A percentile compares a stretch with the other conserved stretches of the same genome.
Evolutionary conservation across 176 grass and related monocot genomes (phyloP).

Genomic region (Lolium perenne): DNA sequence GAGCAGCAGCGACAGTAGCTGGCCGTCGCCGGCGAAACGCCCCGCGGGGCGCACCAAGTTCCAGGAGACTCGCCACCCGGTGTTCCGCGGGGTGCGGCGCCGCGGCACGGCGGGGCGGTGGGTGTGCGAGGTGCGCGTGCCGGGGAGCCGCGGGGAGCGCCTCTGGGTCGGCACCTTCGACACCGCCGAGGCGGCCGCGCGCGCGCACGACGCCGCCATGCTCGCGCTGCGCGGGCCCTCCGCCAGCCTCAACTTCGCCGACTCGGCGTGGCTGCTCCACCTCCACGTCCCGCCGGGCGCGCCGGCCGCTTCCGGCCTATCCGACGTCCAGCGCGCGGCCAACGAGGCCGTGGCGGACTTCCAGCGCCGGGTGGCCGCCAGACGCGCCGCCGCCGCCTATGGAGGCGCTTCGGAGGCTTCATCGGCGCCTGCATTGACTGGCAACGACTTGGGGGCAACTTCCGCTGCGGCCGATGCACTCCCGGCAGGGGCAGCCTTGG

Average conservation of each 20-base stretch:
- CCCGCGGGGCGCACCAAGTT: constrained; percentile 84
- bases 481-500: not conserved
- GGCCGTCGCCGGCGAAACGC: constrained; percentile 46
- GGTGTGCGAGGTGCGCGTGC: constrained; percentile 82
- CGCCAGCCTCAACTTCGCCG: constrained; percentile 59
- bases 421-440: not conserved
- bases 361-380: constrained; percentile 3
- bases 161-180: constrained; percentile 89
- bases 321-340: constrained; percentile 15
- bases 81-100: constrained; percentile 75
- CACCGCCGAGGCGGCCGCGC: constrained; percentile 66
- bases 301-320: not conserved
- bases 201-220: constrained; percentile 71
- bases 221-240: constrained; percentile 51
- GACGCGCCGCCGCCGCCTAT: not conserved
- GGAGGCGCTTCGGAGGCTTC: not conserved
- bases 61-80: constrained; percentile 82
- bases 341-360: constrained; percentile 49
- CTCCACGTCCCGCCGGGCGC: constrained; percentile 35
- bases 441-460: not conserved
- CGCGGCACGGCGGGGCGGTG: constrained; percentile 56
- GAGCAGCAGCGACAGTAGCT: not conserved
- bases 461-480: not conserved
- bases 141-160: constrained; percentile 46
- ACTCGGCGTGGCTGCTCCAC: constrained; percentile 55